A percentile compares a stretch with the other conserved stretches of the same genome.
Evolutionary conservation across 768 basidiomycete genomes (phyloP).

Genomic region (Serendipita vermifera): DNA sequence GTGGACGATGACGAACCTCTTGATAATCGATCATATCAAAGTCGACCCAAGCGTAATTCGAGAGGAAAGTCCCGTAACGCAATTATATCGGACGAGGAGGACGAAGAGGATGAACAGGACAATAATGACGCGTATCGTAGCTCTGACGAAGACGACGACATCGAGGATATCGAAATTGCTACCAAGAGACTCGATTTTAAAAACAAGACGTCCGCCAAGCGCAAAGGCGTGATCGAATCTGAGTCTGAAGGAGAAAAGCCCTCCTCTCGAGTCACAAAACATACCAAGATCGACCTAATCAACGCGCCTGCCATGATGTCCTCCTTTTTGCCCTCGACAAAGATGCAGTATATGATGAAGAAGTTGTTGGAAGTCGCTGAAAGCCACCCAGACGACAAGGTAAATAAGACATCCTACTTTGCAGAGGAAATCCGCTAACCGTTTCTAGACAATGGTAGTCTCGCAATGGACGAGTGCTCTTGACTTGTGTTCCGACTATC

Average conservation of each 20-base stretch:
- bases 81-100: conserved; percentile 10
- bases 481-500: conserved; percentile 46
- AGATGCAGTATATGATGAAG: conserved; percentile 44
- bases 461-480: conserved; percentile 62
- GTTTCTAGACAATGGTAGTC: conserved; percentile 41
- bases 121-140: neutral
- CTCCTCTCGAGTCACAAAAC: conserved; percentile 15
- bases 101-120: conserved; percentile 17
- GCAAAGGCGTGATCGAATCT: neutral
- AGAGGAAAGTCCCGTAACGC: conserved; percentile 29
- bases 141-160: neutral
- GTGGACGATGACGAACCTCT: conserved; percentile 45
- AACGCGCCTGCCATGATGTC: neutral
- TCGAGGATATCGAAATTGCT: neutral
- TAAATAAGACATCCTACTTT: conserved; percentile 16
- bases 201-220: neutral
- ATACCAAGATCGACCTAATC: conserved; percentile 6
- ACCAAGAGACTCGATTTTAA: neutral
- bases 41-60: conserved; percentile 28
- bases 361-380: conserved; percentile 33
- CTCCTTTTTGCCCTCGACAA: neutral
- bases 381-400: conserved; percentile 49
- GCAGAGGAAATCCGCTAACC: conserved; percentile 9
- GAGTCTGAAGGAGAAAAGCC: neutral
- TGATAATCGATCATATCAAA: conserved; percentile 29